These are phyloP conservation scores for Prillingera fragicola DNA, from an alignment of 1,284 basidiomycete species.

Conservation along the genomic window DNA sequence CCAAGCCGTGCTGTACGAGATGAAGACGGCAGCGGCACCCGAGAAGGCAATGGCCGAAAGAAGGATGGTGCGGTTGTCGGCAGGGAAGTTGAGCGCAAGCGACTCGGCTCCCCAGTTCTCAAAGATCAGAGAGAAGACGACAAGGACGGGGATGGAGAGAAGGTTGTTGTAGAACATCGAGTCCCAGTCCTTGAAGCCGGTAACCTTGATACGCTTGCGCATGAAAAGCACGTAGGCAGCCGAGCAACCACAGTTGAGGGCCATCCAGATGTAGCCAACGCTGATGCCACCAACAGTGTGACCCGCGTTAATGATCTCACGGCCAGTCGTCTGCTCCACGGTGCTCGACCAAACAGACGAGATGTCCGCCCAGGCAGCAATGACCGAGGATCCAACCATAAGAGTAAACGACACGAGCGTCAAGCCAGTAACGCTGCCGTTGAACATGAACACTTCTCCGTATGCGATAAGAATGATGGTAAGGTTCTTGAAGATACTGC, in stretches of 20 bases:
- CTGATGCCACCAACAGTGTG: constrained; percentile 51
- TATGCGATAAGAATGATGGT: constrained; percentile 99
- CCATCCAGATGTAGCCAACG: constrained; percentile 94
- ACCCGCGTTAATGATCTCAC: constrained; percentile 26
- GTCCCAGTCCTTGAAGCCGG: constrained; percentile 99
- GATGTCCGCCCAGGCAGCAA: constrained; percentile 93
- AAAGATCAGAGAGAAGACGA: constrained; percentile 72
- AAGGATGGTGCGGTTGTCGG: constrained; percentile 70
- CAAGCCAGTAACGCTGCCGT: constrained; percentile 77
- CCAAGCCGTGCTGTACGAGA: constrained; percentile 98
- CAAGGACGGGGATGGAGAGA: constrained; percentile 84
- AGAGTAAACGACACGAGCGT: constrained; percentile 85
- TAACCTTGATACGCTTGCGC: constrained; percentile 94
- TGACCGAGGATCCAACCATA: constrained; percentile 93
- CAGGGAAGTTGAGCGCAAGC: constrained; percentile 80
- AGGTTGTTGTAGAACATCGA: constrained; percentile 99
- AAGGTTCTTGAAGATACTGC: constrained; percentile 90
- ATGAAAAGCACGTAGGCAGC: constrained; percentile 92
- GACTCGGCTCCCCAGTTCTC: constrained; percentile 88
- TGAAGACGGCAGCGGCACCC: constrained; percentile 92
- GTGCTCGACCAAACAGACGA: constrained; percentile 46
- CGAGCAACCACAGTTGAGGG: constrained; percentile 81
- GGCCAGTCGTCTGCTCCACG: constrained; percentile 41
- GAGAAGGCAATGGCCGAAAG: constrained; percentile 89
- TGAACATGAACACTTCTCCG: constrained; percentile 97